A percentile compares a stretch with the other conserved stretches of the same genome.
Evolutionary conservation across 495 filamentous ascomycete genomes (phyloP).

Genomic region (Bacidia gigantensis): DNA sequence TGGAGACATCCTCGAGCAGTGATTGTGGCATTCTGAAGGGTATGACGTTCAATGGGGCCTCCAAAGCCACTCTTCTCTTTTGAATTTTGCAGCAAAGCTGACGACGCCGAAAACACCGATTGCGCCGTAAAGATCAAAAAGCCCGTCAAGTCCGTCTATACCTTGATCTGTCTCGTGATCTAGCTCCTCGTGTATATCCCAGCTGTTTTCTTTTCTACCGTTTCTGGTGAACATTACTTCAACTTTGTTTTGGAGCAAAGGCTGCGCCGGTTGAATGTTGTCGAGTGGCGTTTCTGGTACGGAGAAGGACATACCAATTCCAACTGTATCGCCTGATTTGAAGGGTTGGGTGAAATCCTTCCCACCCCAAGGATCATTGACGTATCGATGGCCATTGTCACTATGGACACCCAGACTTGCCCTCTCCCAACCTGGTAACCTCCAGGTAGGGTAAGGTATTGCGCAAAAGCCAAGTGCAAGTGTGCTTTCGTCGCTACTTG

Average conservation of each 20-base stretch:
- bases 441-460: slow-evolving; percentile 73
- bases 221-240: slow-evolving; percentile 70
- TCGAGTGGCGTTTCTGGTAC: slow-evolving; percentile 21
- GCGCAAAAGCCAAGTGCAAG: slow-evolving; percentile 68
- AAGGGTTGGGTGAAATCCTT: slow-evolving; percentile 53
- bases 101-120: slow-evolving; percentile 62
- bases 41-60: slow-evolving; percentile 15
- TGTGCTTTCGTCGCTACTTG: slow-evolving; percentile 37
- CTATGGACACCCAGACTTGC: slow-evolving; percentile 76
- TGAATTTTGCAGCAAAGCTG: slow-evolving; percentile 59
- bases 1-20: too few species aligned
- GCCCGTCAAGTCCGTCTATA: slow-evolving; percentile 63
- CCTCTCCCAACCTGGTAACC: slow-evolving; percentile 84
- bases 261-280: slow-evolving; percentile 8
- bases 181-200: slow-evolving; percentile 74
- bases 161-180: slow-evolving; percentile 52
- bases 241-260: slow-evolving; percentile 27
- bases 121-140: slow-evolving; percentile 66
- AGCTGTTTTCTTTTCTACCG: slow-evolving; percentile 48
- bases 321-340: slow-evolving; percentile 39
- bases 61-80: slow-evolving; percentile 34
- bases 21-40: too few species aligned
- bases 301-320: slow-evolving; percentile 57
- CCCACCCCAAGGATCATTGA: slow-evolving; percentile 79
- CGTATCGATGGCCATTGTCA: slow-evolving; percentile 77